Evolutionary conservation across 345 rosid genomes (phyloP).

Genomic region (Psidium friedrichsthalianum): DNA sequence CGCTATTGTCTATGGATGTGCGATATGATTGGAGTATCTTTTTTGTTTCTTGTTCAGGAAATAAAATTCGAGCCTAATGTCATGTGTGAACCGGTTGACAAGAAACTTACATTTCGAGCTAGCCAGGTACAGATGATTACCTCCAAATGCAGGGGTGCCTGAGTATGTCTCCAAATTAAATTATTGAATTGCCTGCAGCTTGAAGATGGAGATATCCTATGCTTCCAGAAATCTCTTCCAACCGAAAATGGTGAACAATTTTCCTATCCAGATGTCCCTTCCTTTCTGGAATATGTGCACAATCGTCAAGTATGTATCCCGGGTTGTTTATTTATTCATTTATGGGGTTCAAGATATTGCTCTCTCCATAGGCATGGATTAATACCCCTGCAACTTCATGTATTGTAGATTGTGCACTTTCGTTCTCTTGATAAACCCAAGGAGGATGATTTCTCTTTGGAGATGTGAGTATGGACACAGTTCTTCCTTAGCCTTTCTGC

Average conservation of each 20-base stretch:
- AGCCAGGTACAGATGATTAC: conserved; percentile 32
- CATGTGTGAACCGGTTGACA: conserved; percentile 59
- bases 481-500: not conserved
- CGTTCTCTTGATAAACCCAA: conserved; percentile 80
- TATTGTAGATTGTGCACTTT: conserved; percentile 67
- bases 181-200: conserved; percentile 25
- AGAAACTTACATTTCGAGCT: conserved; percentile 32
- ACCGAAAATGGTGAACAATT: conserved; percentile 26
- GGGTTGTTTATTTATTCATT: not conserved
- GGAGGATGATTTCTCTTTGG: conserved; percentile 86
- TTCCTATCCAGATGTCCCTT: conserved; percentile 57
- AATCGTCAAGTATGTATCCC: conserved; percentile 41
- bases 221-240: conserved; percentile 49
- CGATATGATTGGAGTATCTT: not conserved
- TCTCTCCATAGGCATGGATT: not conserved
- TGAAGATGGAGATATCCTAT: conserved; percentile 72
- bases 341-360: not conserved
- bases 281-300: conserved; percentile 66
- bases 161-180: not conserved
- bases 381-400: conserved; percentile 3
- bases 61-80: conserved; percentile 58
- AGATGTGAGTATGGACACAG: conserved; percentile 48
- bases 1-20: not conserved
- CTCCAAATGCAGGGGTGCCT: not conserved
- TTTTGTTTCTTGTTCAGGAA: conserved; percentile 33